Evolutionary conservation across 768 basidiomycete species (phyloP).

Genomic region (Tricholoma matsutake): DNA sequence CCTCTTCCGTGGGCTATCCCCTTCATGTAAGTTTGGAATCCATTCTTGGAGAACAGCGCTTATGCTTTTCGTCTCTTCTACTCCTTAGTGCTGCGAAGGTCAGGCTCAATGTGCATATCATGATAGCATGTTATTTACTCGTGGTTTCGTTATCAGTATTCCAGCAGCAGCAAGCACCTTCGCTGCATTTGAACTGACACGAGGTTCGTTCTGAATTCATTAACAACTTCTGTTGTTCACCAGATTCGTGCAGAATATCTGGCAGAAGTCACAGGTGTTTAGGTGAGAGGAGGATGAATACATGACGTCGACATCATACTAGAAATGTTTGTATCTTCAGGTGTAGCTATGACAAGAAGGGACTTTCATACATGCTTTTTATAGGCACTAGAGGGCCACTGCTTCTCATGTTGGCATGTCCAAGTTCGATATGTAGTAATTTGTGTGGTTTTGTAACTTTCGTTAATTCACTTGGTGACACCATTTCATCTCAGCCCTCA

Average conservation of each 20-base stretch:
- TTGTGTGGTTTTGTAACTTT: no score
- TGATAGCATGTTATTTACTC: neutral
- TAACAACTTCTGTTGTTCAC: neutral
- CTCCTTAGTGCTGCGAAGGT: slow-evolving; percentile 62
- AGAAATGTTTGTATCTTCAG: no score
- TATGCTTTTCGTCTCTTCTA: neutral
- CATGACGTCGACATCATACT: no score
- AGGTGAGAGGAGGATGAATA: no score
- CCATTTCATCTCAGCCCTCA: no score
- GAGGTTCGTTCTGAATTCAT: slow-evolving; percentile 46
- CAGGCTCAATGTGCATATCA: neutral
- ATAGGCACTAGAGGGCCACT: no score
- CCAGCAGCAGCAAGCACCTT: slow-evolving; percentile 92
- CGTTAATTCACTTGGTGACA: no score
- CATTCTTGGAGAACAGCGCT: neutral
- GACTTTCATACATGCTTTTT: no score
- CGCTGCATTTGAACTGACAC: slow-evolving; percentile 80
- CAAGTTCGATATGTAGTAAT: no score
- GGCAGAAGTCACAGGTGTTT: slow-evolving; percentile 33
- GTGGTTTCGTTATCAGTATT: slow-evolving; percentile 48
- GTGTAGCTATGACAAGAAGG: no score
- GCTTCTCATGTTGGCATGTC: no score
- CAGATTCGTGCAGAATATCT: slow-evolving; percentile 31
- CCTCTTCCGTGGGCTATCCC: slow-evolving; percentile 71
- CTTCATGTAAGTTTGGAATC: slow-evolving; percentile 56